phyloP scores from a whole-genome alignment of 345 rosid species.

The Heritiera fomes region DNA sequence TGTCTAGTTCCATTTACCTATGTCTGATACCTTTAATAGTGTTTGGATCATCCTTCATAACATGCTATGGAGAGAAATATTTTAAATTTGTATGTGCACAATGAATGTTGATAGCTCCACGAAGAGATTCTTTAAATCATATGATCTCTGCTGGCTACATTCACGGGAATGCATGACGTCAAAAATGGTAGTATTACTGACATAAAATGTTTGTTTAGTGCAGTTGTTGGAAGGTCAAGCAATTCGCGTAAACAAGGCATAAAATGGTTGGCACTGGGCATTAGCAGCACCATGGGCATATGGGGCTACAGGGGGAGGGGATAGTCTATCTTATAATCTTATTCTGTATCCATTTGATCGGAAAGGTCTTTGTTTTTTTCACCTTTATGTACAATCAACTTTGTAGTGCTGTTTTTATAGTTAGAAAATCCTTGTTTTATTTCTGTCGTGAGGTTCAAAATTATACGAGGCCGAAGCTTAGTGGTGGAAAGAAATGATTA shows the following conservation, averaged over 20 bases:
- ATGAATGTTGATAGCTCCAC: background rate
- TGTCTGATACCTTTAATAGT: background rate
- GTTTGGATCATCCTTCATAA: background rate
- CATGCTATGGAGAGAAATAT: background rate
- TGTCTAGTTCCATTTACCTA: background rate
- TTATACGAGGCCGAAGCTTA: background rate
- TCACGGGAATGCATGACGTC: background rate
- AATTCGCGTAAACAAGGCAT: conserved; percentile 88
- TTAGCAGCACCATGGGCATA: background rate
- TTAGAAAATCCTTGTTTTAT: background rate
- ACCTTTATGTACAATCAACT: conserved; percentile 1
- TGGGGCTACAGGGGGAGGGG: background rate
- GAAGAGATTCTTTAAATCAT: background rate
- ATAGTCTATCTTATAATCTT: background rate
- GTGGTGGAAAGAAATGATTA: background rate
- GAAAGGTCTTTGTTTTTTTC: background rate
- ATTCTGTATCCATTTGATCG: background rate
- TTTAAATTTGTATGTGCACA: background rate
- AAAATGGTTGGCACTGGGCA: conserved; percentile 14
- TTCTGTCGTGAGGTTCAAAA: background rate
- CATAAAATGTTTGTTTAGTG: conserved; percentile 15
- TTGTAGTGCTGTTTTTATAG: background rate
- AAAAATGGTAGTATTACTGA: background rate
- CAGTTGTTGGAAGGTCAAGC: conserved; percentile 82
- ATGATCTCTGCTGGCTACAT: background rate